phyloP scores from a whole-genome alignment of 2,329 filamentous ascomycete genomes.

The Ilyonectria robusta region DNA sequence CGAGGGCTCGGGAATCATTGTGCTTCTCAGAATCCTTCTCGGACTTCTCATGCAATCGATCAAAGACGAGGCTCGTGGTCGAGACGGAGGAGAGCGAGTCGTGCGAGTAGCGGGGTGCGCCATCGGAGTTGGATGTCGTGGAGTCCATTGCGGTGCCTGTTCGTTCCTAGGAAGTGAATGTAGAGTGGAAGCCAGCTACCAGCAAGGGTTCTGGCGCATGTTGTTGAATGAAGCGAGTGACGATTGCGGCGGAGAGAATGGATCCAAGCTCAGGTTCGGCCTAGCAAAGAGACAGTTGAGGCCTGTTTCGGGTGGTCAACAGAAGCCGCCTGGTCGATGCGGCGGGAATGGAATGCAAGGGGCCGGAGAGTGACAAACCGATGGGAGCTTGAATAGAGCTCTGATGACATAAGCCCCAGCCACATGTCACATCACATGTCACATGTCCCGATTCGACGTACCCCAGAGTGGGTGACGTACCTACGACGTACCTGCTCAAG shows the following conservation, averaged over 20 bases:
- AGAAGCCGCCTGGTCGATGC: slow-evolving; percentile 32
- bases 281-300: slow-evolving; percentile 23
- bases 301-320: slow-evolving; percentile 45
- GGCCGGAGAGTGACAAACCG: slow-evolving; percentile 1
- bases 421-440: slow-evolving; percentile 21
- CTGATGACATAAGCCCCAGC: slow-evolving; percentile 44
- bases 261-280: slow-evolving; percentile 15
- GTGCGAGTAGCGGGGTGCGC: slow-evolving; percentile 56
- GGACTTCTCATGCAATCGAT: slow-evolving; percentile 75
- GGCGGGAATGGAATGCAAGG: slow-evolving; percentile 9
- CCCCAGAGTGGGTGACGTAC: not conserved
- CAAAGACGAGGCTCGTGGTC: slow-evolving; percentile 86
- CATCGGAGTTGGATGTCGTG: slow-evolving; percentile 35
- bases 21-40: slow-evolving; percentile 51
- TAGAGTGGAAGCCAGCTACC: no score
- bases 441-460: not conserved
- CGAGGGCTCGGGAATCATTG: slow-evolving; percentile 54
- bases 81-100: slow-evolving; percentile 83
- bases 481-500: slow-evolving; percentile 2
- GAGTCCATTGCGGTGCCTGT: slow-evolving; percentile 34
- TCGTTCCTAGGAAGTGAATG: slow-evolving; percentile 17
- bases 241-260: slow-evolving; percentile 23
- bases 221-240: slow-evolving; percentile 31
- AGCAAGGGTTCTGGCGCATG: slow-evolving; percentile 38
- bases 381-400: slow-evolving; percentile 35